Base-by-base conservation (phyloP, 495 filamentous ascomycete genomes). In the Trichoderma virens region DNA sequence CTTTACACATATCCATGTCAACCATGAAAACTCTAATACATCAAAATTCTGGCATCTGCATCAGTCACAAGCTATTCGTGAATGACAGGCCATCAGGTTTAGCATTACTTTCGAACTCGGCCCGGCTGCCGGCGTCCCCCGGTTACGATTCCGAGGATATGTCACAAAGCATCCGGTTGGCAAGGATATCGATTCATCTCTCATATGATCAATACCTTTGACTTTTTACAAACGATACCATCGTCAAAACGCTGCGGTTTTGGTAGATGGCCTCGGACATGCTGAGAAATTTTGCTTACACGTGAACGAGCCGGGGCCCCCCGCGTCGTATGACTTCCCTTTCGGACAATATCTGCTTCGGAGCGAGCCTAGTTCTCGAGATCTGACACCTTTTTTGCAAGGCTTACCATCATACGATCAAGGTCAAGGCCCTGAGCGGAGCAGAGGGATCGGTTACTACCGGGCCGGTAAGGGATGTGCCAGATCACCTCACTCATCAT, bases 401-500 rank as follows among this genome's bases (percentile, higher is more conserved):
- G 43, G 43, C 18, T 23, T 47, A 5, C 20, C 18, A 47, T 47
- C 43, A 23, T 47, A 47, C 18, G 43, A 47, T 20, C 8, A 23
- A 9, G 20, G 8, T 8, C 20, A 23, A 9, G n/a, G 43, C 43
- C n/a, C 18, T 6, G 18, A 23, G 18, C 23, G 43, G 18, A 47
- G 20, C 11, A 47, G 43, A 47, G 3, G 5, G 20, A 20, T 23
- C 20, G 43, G 23, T 20, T 8, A 20, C 9, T 23, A 25, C 43
- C 43, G 20, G 20, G 43, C 8, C 9, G 28, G 13, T 56, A 31
- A 56, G 25, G 25, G 13, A 5, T 1, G 6, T 28, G 51, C 51
- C 5, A 30, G 51, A 56, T 56, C 51, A 56, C 25, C 51, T 56
- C 51, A 56, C 51, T 18, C 51, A 56, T 56, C 51, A 56, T 6